Evolutionary conservation across 768 basidiomycete genomes (phyloP), one percentile per base, ranked within the genome.

Genomic region (Podaxis pistillaris): DNA sequence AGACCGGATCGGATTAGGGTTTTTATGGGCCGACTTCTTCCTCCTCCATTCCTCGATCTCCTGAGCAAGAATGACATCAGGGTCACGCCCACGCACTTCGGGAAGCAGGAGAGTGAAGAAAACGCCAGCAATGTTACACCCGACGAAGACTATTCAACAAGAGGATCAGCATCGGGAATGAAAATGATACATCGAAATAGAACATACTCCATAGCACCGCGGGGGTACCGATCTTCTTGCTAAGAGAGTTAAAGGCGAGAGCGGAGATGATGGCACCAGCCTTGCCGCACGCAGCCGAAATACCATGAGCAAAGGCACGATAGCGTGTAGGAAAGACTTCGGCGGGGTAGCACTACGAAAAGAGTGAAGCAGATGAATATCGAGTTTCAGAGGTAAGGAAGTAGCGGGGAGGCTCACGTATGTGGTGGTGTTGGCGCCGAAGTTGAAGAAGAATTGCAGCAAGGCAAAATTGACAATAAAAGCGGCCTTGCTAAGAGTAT

Each of bases 401-500:
- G 22, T 11, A 13, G 22, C 12, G 11, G 30, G 36, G 24, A 59
- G 0, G 68, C 74, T 57, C 68, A 85, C 81, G 58, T 83, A 86
- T 63, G 85, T 82, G 5, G 84, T 86, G 12, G 84, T 76, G 69
- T 90, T 91, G 2, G 88, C 87, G 22, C 90, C 90, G 68, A 90
- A 92, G 76, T 91, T 91, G 80, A 91, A 91, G 80, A 91, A 90
- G 77, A 90, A 90, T 78, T 89, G 89, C 24, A 91, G 75, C 66
- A 92, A 74, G 0, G 89, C 80, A 69, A 93, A 93, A 75, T 81
- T 83, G 62, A 89, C 86, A 64, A 92, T 83, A 76, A 92, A 91
- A 2, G 83, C 75, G 0, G 79, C 78, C 9, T 79, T 85, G 69
- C 81, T 78, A 15, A 92, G 77, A 0, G 71, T 72, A 55, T 82